These are phyloP conservation scores for Epichloe amarillans DNA, from an alignment of 2,329 filamentous ascomycete species.

Conservation along the genomic window DNA sequence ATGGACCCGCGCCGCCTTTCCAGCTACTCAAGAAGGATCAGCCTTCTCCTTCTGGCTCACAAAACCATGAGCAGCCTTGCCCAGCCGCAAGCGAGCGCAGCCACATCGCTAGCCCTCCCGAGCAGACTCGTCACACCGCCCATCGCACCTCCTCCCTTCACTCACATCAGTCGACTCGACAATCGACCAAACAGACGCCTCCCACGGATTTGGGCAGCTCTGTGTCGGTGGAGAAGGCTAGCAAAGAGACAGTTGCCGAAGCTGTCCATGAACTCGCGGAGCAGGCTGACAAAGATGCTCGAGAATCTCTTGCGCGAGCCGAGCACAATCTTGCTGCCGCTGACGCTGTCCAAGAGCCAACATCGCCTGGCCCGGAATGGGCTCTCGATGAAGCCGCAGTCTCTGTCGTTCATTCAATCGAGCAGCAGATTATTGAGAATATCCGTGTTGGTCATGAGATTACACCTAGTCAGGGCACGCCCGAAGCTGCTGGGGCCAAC, in stretches of 20 bases:
- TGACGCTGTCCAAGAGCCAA: constrained; percentile 13
- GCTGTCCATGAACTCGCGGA: constrained; percentile 52
- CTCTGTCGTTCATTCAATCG: constrained; percentile 5
- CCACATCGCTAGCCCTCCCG: constrained; percentile 29
- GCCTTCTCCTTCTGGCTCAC: constrained; percentile 24
- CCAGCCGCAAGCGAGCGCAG: constrained; percentile 28
- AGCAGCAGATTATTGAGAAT: constrained; percentile 9
- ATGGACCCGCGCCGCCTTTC: constrained; percentile 24
- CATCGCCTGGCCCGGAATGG: constrained; percentile 22
- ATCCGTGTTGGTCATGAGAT: constrained; percentile 41
- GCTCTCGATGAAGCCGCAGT: not conserved
- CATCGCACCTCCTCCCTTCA: constrained; percentile 22
- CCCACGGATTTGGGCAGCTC: constrained; percentile 18
- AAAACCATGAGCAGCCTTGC: constrained; percentile 26
- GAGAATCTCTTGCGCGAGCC: constrained; percentile 48
- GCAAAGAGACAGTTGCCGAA: constrained; percentile 57
- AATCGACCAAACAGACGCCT: constrained; percentile 14
- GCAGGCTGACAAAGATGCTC: constrained; percentile 39
- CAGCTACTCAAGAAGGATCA: constrained; percentile 39
- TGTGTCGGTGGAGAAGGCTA: constrained; percentile 33
- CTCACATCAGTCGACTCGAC: constrained; percentile 14
- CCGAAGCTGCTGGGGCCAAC: constrained; percentile 31
- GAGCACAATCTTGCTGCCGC: constrained; percentile 35
- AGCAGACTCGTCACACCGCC: constrained; percentile 25
- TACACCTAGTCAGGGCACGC: constrained; percentile 26